phyloP scores from a whole-genome alignment of 1,284 basidiomycete genomes.

The Ceratobasidium sp. region DNA sequence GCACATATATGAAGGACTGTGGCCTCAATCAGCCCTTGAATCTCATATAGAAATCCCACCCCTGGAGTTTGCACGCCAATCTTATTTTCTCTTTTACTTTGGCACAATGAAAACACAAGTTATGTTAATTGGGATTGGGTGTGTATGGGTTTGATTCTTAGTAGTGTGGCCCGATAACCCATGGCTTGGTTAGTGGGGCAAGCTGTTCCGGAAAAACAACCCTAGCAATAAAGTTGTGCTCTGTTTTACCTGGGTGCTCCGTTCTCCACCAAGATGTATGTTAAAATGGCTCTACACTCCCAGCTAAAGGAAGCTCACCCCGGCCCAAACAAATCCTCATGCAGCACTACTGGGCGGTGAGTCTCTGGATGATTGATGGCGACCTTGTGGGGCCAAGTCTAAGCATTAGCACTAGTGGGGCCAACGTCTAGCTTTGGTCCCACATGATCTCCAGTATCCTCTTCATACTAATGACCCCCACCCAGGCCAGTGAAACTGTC shows the following conservation, averaged over 20 bases:
- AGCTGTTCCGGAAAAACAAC: slow-evolving; percentile 53
- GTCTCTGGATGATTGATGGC: slow-evolving; percentile 49
- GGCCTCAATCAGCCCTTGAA: neutral
- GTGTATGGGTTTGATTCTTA: no score
- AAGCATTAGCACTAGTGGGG: neutral
- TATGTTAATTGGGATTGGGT: slow-evolving; percentile 9
- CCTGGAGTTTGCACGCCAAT: no score
- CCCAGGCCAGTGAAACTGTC: neutral
- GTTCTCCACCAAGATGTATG: slow-evolving; percentile 27
- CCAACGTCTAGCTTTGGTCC: neutral
- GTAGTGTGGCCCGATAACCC: no score
- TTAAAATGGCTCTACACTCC: no score
- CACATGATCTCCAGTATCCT: neutral
- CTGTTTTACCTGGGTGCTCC: slow-evolving; percentile 10
- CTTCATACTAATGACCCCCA: neutral
- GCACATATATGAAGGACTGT: neutral
- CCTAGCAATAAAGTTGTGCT: slow-evolving; percentile 19
- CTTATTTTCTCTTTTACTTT: neutral
- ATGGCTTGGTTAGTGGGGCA: neutral
- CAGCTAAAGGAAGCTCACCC: no score
- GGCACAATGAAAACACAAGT: neutral
- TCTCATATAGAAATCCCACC: no score
- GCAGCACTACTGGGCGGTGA: slow-evolving; percentile 82
- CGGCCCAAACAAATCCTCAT: no score
- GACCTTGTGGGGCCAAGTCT: neutral